Evolutionary conservation across 2,329 filamentous ascomycete species (phyloP).

Genomic region (Falciphora oryzae): DNA sequence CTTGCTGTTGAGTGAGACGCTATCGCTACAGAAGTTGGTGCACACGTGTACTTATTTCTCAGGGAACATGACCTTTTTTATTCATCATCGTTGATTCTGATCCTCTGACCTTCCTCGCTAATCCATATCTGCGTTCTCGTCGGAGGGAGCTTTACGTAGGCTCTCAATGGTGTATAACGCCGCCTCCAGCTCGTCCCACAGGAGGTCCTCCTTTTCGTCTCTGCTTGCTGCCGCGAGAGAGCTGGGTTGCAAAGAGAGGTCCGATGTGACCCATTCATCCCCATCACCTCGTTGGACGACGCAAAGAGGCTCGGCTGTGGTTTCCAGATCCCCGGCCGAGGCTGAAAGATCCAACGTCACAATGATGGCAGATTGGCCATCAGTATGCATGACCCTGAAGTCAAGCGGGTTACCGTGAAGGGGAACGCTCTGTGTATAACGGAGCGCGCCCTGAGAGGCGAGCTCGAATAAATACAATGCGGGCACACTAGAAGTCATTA

Average conservation of each 20-base stretch:
- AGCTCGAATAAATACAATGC: constrained; percentile 63
- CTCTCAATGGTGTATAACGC: constrained; percentile 42
- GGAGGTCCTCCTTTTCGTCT: constrained; percentile 27
- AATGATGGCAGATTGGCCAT: constrained; percentile 36
- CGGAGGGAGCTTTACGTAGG: constrained; percentile 38
- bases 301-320: not conserved
- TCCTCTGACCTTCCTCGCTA: too few relatives aligned
- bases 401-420: constrained; percentile 63
- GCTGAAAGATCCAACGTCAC: constrained; percentile 13
- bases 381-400: constrained; percentile 22
- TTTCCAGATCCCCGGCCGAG: constrained; percentile 16
- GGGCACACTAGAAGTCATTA: constrained; percentile 37
- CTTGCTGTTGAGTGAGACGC: not conserved
- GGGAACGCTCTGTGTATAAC: constrained; percentile 42
- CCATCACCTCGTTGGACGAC: not conserved
- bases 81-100: constrained; percentile 1
- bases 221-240: not conserved
- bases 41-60: constrained; percentile 5
- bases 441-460: constrained; percentile 40
- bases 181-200: constrained; percentile 31
- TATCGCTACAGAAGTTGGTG: not conserved
- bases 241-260: not conserved
- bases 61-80: not conserved
- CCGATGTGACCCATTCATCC: not conserved
- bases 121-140: constrained; percentile 19